A percentile compares a stretch with the other conserved stretches of the same genome.
phyloP scores from a whole-genome alignment of 208 protist genomes.

The Crithidia bombi region DNA sequence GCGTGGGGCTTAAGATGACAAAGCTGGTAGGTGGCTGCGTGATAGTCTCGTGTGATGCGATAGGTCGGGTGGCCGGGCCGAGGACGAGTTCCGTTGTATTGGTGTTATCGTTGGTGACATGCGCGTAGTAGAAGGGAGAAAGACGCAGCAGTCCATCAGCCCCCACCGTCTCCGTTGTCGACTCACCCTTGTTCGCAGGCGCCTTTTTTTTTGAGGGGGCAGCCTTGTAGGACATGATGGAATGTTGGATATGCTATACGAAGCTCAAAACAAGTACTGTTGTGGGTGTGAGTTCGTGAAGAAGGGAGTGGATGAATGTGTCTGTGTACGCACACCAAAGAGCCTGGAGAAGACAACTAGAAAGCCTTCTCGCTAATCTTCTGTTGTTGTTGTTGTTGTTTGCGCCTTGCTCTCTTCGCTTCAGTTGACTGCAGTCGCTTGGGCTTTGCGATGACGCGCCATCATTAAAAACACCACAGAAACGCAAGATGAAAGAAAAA shows the following conservation, averaged over 20 bases:
- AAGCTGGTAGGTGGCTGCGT: slow-evolving; percentile 48
- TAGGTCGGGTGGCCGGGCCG: slow-evolving; percentile 51
- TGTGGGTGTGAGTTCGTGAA: too few relatives aligned
- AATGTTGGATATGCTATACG: neutral
- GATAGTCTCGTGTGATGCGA: slow-evolving; percentile 62
- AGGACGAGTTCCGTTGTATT: slow-evolving; percentile 63
- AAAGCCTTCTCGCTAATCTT: too few relatives aligned
- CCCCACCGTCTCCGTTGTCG: neutral
- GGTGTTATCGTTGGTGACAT: slow-evolving; percentile 72
- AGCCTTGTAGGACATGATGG: neutral
- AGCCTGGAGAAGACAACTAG: too few relatives aligned
- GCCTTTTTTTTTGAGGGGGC: neutral
- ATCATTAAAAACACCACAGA: too few relatives aligned
- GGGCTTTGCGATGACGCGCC: too few relatives aligned
- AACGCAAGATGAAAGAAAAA: too few relatives aligned
- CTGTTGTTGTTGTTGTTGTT: too few relatives aligned
- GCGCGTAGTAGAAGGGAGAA: slow-evolving; percentile 67
- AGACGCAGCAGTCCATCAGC: slow-evolving; percentile 64
- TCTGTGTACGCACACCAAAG: too few relatives aligned
- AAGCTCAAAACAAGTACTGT: neutral
- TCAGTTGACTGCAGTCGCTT: too few relatives aligned
- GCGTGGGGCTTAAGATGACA: slow-evolving; percentile 49
- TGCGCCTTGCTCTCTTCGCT: too few relatives aligned
- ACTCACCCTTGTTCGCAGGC: neutral
- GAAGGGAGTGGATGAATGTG: too few relatives aligned